Evolutionary conservation across 176 grass and related monocot species (phyloP).

Genomic region (Elaeis guineensis): DNA sequence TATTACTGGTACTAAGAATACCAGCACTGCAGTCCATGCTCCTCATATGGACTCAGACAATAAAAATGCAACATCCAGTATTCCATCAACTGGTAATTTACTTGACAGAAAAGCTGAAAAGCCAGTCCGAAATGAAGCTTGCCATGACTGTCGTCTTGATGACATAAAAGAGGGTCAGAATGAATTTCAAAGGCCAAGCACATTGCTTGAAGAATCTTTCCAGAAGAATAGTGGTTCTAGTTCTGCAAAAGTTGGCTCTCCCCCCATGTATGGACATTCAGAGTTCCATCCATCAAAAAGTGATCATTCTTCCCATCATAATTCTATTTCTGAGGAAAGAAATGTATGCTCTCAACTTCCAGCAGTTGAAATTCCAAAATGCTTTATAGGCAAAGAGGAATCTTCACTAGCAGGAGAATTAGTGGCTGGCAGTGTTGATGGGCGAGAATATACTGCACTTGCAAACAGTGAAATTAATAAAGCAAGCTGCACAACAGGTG

Average conservation of each 20-base stretch:
- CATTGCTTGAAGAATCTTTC: conserved; percentile 1
- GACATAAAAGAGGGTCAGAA: conserved; percentile 16
- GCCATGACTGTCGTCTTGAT: conserved; percentile 18
- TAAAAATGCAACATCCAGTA: conserved; percentile 36
- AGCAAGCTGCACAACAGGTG: conserved; percentile 6
- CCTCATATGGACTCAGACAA: conserved; percentile 2
- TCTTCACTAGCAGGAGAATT: conserved; percentile 2
- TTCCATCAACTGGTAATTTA: conserved; percentile 21
- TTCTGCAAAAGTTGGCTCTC: conserved; percentile 8
- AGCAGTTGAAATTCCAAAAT: conserved; percentile 4
- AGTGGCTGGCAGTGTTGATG: background rate
- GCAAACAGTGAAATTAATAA: conserved; percentile 10
- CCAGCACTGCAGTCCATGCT: conserved; percentile 7
- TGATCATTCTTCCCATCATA: background rate
- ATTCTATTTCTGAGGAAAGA: background rate
- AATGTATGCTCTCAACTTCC: background rate
- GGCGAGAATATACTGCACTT: conserved; percentile 4
- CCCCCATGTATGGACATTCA: conserved; percentile 6
- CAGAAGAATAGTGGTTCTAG: conserved; percentile 11
- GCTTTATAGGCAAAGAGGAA: conserved; percentile 12
- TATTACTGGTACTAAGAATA: conserved; percentile 19
- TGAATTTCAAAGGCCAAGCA: conserved; percentile 18
- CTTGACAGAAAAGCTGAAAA: conserved; percentile 25
- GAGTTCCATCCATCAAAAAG: conserved; percentile 14
- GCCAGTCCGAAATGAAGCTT: conserved; percentile 20